These are phyloP conservation scores for Clausena lansium DNA, from an alignment of 345 rosid species.

Conservation along the genomic window DNA sequence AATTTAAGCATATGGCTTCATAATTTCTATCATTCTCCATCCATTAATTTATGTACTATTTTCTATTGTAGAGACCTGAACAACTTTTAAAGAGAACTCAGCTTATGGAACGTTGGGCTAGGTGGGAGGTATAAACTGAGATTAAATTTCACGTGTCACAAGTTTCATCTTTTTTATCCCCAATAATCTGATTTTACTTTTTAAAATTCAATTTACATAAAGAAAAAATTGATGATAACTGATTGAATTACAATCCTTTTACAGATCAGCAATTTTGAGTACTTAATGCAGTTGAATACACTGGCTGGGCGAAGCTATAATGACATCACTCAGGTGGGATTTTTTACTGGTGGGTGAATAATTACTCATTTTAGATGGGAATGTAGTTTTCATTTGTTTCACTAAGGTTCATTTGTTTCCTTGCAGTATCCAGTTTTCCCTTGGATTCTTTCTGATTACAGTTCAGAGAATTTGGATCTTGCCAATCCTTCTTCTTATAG, in stretches of 20 bases:
- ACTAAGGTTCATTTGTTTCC: slow-evolving; percentile 25
- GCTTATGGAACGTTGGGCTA: slow-evolving; percentile 98
- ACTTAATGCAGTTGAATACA: slow-evolving; percentile 92
- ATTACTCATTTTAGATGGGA: not conserved
- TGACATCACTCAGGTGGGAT: slow-evolving; percentile 92
- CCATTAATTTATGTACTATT: not conserved
- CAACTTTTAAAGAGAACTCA: slow-evolving; percentile 94
- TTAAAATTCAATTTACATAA: slow-evolving; percentile 14
- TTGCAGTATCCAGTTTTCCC: slow-evolving; percentile 99
- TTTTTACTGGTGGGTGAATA: not conserved
- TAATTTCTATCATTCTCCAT: not conserved
- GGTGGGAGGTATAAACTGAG: slow-evolving; percentile 83
- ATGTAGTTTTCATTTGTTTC: not conserved
- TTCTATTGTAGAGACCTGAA: slow-evolving; percentile 79
- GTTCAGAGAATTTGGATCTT: slow-evolving; percentile 75
- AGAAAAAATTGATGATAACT: slow-evolving; percentile 9
- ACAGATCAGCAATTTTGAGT: slow-evolving; percentile 99
- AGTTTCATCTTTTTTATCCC: not conserved
- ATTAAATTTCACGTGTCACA: slow-evolving; percentile 13
- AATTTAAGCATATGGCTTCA: not conserved
- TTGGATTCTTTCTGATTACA: slow-evolving; percentile 89
- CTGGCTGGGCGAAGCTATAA: slow-evolving; percentile 98
- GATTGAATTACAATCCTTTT: slow-evolving; percentile 22
- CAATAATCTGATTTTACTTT: slow-evolving; percentile 1
- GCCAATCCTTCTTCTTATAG: slow-evolving; percentile 81